phyloP scores from a whole-genome alignment of 768 basidiomycete genomes.

The Phallus indusiatus region DNA sequence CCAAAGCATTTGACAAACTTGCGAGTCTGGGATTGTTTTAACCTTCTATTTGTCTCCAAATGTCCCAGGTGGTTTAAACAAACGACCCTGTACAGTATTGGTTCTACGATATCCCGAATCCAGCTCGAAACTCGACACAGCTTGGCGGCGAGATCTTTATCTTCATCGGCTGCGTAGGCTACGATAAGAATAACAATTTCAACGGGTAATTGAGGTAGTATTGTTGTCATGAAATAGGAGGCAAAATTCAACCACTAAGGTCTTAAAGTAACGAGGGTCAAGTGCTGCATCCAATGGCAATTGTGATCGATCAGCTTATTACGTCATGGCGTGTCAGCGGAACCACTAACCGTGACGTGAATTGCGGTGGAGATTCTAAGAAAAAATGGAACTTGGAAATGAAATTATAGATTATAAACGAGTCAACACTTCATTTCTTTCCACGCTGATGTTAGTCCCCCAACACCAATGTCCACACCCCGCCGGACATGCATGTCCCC shows the following conservation, averaged over 20 bases:
- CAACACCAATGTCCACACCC: slow-evolving; percentile 82
- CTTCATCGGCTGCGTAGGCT: background rate
- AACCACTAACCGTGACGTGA: too few relatives aligned
- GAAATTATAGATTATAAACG: too few relatives aligned
- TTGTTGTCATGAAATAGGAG: background rate
- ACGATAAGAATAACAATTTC: background rate
- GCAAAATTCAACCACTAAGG: background rate
- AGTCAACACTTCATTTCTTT: background rate
- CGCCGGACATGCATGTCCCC: slow-evolving; percentile 63
- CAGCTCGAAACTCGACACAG: slow-evolving; percentile 2
- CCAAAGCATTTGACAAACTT: background rate
- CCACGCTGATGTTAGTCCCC: slow-evolving; percentile 28
- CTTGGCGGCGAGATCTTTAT: background rate
- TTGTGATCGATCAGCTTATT: too few relatives aligned
- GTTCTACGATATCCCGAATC: background rate
- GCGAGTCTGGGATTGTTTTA: background rate
- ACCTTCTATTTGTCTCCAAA: background rate
- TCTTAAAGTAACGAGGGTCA: too few relatives aligned
- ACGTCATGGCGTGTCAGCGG: too few relatives aligned
- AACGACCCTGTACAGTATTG: background rate
- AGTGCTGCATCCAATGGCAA: too few relatives aligned
- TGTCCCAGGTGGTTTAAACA: background rate
- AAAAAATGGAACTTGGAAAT: too few relatives aligned
- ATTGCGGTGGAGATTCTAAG: too few relatives aligned
- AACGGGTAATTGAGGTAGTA: background rate